Conservation (phyloP, 345 rosid species). For the Kernera saxatilis region DNA sequence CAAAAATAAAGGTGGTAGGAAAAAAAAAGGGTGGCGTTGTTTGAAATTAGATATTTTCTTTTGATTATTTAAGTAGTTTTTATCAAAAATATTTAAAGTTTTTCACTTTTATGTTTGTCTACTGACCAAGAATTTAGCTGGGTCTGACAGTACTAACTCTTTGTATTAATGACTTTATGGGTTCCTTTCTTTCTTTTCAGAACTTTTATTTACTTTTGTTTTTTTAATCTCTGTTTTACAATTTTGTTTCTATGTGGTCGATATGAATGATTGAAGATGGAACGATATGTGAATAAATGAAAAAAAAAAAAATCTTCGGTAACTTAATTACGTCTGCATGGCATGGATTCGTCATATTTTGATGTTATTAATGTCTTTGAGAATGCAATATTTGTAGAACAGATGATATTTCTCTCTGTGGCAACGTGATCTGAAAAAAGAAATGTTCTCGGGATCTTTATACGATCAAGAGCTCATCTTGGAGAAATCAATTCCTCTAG, state of each 20-base stretch:
- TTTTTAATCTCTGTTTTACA: background rate
- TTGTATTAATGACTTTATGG: slow-evolving; percentile 17
- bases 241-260: background rate
- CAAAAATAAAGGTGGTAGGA: background rate
- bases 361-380: background rate
- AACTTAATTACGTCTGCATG: background rate
- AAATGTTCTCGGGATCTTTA: no score
- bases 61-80: slow-evolving; percentile 9
- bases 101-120: slow-evolving; percentile 17
- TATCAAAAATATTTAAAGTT: background rate
- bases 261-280: slow-evolving; percentile 10
- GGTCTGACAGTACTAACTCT: slow-evolving; percentile 30
- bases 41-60: slow-evolving; percentile 4
- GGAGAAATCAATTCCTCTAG: no score
- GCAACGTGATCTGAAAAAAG: background rate
- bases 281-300: background rate
- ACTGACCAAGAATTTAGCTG: slow-evolving; percentile 20
- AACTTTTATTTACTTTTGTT: background rate
- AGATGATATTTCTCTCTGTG: background rate
- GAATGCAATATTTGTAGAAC: background rate
- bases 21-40: background rate
- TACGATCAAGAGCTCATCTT: no score
- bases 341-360: background rate
- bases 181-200: slow-evolving; percentile 14
- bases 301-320: background rate